A percentile compares a stretch with the other conserved stretches of the same genome.
Conservation (phyloP, 1,284 basidiomycete species). For the Cryptococcus sp. region DNA sequence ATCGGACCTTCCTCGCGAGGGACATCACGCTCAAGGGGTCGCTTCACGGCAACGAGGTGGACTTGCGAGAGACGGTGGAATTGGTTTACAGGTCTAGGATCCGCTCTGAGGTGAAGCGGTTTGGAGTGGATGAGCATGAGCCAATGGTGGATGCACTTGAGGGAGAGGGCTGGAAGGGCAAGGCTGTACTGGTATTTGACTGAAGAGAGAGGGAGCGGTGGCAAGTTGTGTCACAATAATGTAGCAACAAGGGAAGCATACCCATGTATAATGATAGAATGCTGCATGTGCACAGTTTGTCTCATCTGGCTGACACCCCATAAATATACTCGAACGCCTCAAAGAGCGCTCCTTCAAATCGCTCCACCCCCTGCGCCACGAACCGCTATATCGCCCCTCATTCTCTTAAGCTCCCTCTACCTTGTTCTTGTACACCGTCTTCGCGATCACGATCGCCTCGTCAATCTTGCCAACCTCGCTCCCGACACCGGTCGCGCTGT, state of each 20-base stretch:
- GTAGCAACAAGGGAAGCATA: neutral
- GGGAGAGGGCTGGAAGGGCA: constrained; percentile 17
- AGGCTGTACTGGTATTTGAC: constrained; percentile 20
- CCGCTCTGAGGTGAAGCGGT: constrained; percentile 14
- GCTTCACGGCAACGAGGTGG: constrained; percentile 24
- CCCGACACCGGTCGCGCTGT: constrained; percentile 82
- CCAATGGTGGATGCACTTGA: constrained; percentile 20
- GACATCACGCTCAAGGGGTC: constrained; percentile 23
- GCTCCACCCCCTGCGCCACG: too few relatives aligned
- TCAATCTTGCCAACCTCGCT: constrained; percentile 61
- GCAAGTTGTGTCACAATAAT: neutral
- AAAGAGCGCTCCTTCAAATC: too few relatives aligned
- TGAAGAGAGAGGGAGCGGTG: neutral
- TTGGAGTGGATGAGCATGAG: constrained; percentile 15
- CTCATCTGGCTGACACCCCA: too few relatives aligned
- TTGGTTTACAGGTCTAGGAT: constrained; percentile 19
- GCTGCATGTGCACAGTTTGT: too few relatives aligned
- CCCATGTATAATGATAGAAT: too few relatives aligned
- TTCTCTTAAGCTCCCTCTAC: constrained; percentile 29
- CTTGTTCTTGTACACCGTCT: constrained; percentile 40
- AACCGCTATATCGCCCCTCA: neutral
- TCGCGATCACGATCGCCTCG: constrained; percentile 64
- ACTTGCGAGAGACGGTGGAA: constrained; percentile 24
- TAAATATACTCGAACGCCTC: too few relatives aligned
- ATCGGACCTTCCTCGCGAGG: constrained; percentile 24